Percentiles rank a stretch among this genome's conserved stretches.
Conservation (phyloP, 345 rosid species). For the Camelina sativa region DNA sequence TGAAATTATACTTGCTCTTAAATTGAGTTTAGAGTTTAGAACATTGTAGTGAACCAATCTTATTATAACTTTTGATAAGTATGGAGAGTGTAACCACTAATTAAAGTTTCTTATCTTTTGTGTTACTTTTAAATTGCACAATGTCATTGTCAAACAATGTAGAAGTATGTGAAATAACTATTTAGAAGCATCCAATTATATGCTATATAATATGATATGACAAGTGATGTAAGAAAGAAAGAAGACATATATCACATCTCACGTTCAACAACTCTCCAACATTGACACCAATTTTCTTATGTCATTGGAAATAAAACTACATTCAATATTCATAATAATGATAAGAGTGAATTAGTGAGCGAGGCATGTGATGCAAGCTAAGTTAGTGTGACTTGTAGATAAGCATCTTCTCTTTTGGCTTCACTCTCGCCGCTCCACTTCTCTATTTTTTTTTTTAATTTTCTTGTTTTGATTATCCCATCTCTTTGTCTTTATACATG, state of each 20-base stretch:
- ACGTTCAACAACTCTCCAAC: slow-evolving; percentile 46
- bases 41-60: slow-evolving; percentile 18
- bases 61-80: slow-evolving; percentile 23
- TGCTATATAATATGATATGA: slow-evolving; percentile 36
- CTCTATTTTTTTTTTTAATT: neutral
- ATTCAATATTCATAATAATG: slow-evolving; percentile 31
- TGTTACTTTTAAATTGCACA: neutral
- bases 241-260: slow-evolving; percentile 44
- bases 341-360: slow-evolving; percentile 25
- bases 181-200: slow-evolving; percentile 29
- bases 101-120: neutral
- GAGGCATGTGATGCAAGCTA: slow-evolving; percentile 48
- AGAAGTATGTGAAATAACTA: slow-evolving; percentile 2
- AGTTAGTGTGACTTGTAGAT: slow-evolving; percentile 46
- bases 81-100: slow-evolving; percentile 29
- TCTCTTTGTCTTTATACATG: slow-evolving; percentile 24
- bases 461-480: slow-evolving; percentile 3
- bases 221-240: slow-evolving; percentile 38
- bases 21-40: neutral
- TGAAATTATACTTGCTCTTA: slow-evolving; percentile 24
- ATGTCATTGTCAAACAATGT: slow-evolving; percentile 25
- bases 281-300: slow-evolving; percentile 35
- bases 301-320: slow-evolving; percentile 24
- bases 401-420: slow-evolving; percentile 46
- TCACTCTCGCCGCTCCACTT: slow-evolving; percentile 45